Evolutionary conservation across 257 asterid genomes (phyloP).

Genomic region (Striga asiatica): DNA sequence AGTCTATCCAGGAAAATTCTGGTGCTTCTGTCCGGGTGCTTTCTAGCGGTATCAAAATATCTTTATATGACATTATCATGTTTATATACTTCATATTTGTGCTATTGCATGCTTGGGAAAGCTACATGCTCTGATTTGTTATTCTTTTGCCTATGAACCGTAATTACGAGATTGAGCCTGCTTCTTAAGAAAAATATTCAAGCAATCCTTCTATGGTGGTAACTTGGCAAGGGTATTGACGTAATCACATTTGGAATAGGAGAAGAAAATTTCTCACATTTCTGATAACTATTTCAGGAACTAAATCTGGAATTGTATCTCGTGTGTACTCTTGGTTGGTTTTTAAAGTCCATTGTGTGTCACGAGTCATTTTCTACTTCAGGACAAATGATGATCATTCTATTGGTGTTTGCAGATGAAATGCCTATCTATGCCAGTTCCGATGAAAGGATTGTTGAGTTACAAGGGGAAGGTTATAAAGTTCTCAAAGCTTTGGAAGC

Average conservation of each 20-base stretch:
- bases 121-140: not conserved
- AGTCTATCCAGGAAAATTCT: conserved; percentile 59
- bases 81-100: not conserved
- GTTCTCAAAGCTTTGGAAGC: conserved; percentile 64
- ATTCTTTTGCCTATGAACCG: conserved; percentile 1
- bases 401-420: conserved; percentile 36
- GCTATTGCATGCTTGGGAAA: not conserved
- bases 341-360: not conserved
- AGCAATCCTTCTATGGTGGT: not conserved
- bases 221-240: not conserved
- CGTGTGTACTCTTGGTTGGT: not conserved
- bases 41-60: conserved; percentile 34
- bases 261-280: not conserved
- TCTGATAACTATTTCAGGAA: not conserved
- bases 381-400: not conserved
- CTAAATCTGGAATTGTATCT: not conserved
- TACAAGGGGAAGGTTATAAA: conserved; percentile 64
- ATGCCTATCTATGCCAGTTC: conserved; percentile 46
- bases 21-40: conserved; percentile 61
- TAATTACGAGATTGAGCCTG: not conserved
- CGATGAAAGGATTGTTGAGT: conserved; percentile 67
- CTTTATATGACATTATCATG: not conserved
- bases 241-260: not conserved
- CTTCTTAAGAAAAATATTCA: not conserved
- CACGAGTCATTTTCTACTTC: not conserved